These are phyloP conservation scores for Angophora floribunda DNA, from an alignment of 345 rosid genomes.

Conservation along the genomic window DNA sequence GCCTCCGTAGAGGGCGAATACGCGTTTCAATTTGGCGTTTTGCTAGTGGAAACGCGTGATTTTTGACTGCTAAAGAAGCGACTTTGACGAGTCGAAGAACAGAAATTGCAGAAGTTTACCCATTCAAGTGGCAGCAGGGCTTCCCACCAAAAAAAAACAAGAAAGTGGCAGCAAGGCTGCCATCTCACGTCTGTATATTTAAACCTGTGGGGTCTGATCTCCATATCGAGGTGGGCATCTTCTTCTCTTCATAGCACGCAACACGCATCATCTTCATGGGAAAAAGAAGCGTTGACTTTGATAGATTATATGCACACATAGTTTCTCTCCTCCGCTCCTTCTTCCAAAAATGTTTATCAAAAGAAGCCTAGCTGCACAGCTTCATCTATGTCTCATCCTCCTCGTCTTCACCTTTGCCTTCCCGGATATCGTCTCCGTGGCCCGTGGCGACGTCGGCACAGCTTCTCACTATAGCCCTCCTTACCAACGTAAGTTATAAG, in stretches of 20 bases:
- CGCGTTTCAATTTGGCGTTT: not conserved
- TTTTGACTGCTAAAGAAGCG: not conserved
- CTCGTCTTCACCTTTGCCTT: not conserved
- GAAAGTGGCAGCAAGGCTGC: not conserved
- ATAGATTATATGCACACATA: not conserved
- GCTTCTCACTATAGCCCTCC: slow-evolving; percentile 37
- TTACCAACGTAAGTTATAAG: slow-evolving; percentile 30
- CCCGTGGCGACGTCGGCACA: slow-evolving; percentile 35
- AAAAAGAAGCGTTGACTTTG: not conserved
- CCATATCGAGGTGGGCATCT: not conserved
- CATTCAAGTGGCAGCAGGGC: not conserved
- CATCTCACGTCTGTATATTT: not conserved
- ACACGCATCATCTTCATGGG: not conserved
- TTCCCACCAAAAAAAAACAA: not conserved
- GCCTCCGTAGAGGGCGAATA: not conserved
- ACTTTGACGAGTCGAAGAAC: not conserved
- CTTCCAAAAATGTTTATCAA: not conserved
- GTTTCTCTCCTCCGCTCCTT: not conserved
- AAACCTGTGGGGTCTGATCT: not conserved
- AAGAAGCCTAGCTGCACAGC: not conserved
- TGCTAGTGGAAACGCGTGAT: not conserved
- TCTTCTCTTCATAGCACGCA: not conserved
- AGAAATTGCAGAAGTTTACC: not conserved
- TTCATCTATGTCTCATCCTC: not conserved
- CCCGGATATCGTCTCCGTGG: not conserved